A percentile compares a stretch with the other conserved stretches of the same genome.
Evolutionary conservation across 139 green algal genomes (phyloP).

Genomic region (Tetradesmus obliquus): DNA sequence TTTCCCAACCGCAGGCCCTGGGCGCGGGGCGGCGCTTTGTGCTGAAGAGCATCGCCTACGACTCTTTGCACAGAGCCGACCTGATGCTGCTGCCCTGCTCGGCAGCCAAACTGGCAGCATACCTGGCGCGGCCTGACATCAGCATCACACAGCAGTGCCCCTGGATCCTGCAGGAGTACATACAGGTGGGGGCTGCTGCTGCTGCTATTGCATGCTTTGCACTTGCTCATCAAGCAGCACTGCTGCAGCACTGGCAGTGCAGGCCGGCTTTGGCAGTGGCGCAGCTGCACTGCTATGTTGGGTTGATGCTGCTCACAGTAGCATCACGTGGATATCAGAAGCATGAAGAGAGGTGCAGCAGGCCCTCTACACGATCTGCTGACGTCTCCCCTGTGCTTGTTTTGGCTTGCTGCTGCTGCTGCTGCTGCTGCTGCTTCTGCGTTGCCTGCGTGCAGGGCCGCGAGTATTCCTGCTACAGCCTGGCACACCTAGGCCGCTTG

Average conservation of each 20-base stretch:
- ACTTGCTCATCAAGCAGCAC: not conserved
- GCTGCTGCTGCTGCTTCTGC: not conserved
- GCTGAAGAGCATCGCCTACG: constrained; percentile 33
- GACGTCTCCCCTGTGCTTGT: too few relatives aligned
- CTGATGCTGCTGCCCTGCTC: constrained; percentile 31
- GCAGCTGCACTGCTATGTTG: too few relatives aligned
- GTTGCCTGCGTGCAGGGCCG: not conserved
- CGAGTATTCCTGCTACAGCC: constrained; percentile 42
- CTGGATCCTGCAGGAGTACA: constrained; percentile 41
- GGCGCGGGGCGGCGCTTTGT: not conserved
- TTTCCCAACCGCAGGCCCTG: not conserved
- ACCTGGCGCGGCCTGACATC: constrained; percentile 23
- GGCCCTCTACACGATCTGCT: too few relatives aligned
- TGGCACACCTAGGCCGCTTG: constrained; percentile 11
- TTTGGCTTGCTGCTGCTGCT: not conserved
- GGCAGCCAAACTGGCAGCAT: not conserved
- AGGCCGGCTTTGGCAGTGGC: too few relatives aligned
- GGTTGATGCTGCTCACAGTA: too few relatives aligned
- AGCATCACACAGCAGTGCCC: constrained; percentile 29
- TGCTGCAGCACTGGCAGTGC: too few relatives aligned
- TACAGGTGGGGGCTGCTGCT: constrained; percentile 17
- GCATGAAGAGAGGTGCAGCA: too few relatives aligned
- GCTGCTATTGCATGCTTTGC: not conserved
- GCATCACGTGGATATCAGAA: too few relatives aligned
- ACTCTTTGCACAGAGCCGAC: constrained; percentile 32